Evolutionary conservation across 2,329 filamentous ascomycete genomes (phyloP).

Genomic region (Cladosporium sp.): DNA sequence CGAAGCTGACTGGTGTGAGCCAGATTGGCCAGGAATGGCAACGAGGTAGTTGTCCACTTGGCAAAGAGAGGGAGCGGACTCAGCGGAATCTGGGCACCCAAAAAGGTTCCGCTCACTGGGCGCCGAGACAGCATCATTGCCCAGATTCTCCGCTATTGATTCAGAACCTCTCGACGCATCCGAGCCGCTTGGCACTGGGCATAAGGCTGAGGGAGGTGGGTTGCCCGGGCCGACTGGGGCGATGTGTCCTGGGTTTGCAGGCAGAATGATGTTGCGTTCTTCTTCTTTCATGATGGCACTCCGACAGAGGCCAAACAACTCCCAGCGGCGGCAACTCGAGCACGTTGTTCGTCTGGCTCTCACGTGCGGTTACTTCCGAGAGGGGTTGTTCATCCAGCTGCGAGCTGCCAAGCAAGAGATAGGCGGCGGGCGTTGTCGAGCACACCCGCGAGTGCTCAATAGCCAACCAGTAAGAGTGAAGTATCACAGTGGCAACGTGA

Average conservation of each 20-base stretch:
- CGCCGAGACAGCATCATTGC: slow-evolving; percentile 11
- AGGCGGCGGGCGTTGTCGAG: background rate
- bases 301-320: background rate
- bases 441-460: background rate
- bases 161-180: background rate
- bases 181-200: slow-evolving; percentile 5
- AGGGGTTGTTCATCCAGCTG: slow-evolving; percentile 2
- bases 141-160: slow-evolving; percentile 1
- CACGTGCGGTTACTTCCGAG: slow-evolving; percentile 5
- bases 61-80: background rate
- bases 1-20: background rate
- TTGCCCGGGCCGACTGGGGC: background rate
- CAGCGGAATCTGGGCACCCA: slow-evolving; percentile 13
- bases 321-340: background rate
- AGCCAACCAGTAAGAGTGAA: background rate
- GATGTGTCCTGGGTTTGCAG: background rate
- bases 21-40: background rate
- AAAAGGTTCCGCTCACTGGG: slow-evolving; percentile 12
- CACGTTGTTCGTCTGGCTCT: slow-evolving; percentile 1
- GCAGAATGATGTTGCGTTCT: background rate
- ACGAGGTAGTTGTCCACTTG: slow-evolving; percentile 1
- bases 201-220: background rate
- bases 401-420: background rate
- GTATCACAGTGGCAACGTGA: background rate
- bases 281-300: background rate